Percentiles rank a stretch among this genome's conserved stretches.
Conservation (phyloP, 2,329 filamentous ascomycete genomes). For the Epichloe brachyelytri region DNA sequence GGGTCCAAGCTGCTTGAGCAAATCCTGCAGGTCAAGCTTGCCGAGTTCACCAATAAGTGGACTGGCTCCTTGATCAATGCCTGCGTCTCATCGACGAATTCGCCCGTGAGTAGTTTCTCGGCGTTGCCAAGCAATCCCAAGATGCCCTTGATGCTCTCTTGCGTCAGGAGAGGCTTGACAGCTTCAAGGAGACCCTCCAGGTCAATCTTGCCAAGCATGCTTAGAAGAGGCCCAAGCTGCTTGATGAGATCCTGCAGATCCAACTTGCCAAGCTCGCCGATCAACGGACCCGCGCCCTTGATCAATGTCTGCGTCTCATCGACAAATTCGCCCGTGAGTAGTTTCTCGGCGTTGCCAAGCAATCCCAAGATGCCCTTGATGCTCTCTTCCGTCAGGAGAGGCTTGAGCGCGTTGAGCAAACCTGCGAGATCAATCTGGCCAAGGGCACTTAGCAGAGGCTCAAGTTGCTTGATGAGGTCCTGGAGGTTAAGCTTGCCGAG, state of each 20-base stretch:
- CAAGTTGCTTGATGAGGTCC: conserved; percentile 14
- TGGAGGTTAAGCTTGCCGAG: conserved; percentile 13
- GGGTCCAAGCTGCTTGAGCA: conserved; percentile 17
- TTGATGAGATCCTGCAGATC: conserved; percentile 15
- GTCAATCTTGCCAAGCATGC: conserved; percentile 19
- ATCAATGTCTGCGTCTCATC: conserved; percentile 17
- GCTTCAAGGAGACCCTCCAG: conserved; percentile 17
- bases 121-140: conserved; percentile 19
- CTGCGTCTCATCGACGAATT: conserved; percentile 18
- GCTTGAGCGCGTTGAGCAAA: conserved; percentile 14
- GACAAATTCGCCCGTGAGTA: conserved; percentile 17
- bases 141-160: conserved; percentile 17
- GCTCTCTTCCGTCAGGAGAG: conserved; percentile 15
- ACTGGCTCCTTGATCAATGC: conserved; percentile 15
- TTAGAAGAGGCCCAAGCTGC: conserved; percentile 18
- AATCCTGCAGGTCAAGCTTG: conserved; percentile 16
- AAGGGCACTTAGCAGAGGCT: conserved; percentile 19
- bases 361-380: conserved; percentile 20
- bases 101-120: conserved; percentile 14
- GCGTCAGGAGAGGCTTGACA: conserved; percentile 15
- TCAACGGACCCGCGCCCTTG: conserved; percentile 14
- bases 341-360: conserved; percentile 16
- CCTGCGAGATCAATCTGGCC: conserved; percentile 20
- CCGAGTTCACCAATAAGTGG: conserved; percentile 11
- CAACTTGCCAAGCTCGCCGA: conserved; percentile 11